Evolutionary conservation across 1,284 basidiomycete species (phyloP), one percentile per base, ranked within the genome.

Genomic region (Moniliella sp.): DNA sequence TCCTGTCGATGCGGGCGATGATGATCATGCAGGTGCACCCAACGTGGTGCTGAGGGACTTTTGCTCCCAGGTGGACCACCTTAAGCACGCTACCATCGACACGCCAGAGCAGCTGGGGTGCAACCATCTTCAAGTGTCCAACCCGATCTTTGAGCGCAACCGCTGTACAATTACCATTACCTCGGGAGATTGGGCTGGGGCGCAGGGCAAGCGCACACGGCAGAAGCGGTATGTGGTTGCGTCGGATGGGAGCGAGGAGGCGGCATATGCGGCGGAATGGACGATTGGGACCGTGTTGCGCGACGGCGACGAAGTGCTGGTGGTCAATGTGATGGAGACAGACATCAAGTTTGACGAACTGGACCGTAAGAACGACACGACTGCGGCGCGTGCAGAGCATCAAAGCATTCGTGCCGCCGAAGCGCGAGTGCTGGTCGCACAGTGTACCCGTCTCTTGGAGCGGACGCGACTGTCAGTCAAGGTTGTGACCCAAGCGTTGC

Each of bases 201-300:
- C 37, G 5, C 38, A 45, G 26, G 50, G 62, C 36, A 64, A 59
- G 12, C 69, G 67, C 17, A 68, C 76, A 45, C 69, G 71, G 18
- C 61, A 66, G 40, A 73, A 74, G 48, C 69, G 70, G 27, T 97
- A 94, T 61, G 68, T 93, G 4, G 76, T 94, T 12, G 78, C 82
- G 2, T 88, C 81, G 51, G 88, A 97, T 67, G 61, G 94, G 48
- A 83, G 78, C 43, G 79, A 91, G 8, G 51, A 51, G 15, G n/a
- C n/a, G n/a, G 45, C 54, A 0, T 48, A 47, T 5, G 56, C 54
- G 19, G 56, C 48, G 11, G 56, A 54, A 27, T 57, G 57, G 53
- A 83, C 79, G 1, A 86, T 94, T 39, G 88, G 88, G 4, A 94
- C 88, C 0, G 88, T 94, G 0, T 64, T 93, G 38, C 67, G 84